Conservation (phyloP, 129 eudicot genomes). For the Chrysanthemum lavandulifolium region DNA sequence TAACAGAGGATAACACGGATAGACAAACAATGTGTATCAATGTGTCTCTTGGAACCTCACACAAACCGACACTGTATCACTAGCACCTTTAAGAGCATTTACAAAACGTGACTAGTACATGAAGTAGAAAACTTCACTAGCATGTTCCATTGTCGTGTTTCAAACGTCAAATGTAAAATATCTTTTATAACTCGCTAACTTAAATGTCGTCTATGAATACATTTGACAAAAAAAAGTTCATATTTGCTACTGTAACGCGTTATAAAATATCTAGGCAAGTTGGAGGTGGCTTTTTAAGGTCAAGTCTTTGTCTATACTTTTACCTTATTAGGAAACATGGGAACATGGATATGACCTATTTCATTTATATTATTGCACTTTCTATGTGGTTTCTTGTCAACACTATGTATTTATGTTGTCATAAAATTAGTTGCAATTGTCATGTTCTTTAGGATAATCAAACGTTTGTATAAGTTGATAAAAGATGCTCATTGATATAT, state of each 20-base stretch:
- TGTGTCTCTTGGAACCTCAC: too few species aligned
- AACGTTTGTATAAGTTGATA: too few species aligned
- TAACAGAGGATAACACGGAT: too few species aligned
- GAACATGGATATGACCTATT: constrained; percentile 17
- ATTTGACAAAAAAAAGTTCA: too few species aligned
- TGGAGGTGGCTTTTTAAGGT: neutral
- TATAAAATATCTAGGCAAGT: constrained; percentile 11
- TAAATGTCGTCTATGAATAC: neutral
- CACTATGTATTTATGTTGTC: constrained; percentile 1
- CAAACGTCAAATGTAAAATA: neutral
- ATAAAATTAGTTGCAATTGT: neutral
- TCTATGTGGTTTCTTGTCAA: neutral
- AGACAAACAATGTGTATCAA: too few species aligned
- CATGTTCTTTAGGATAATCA: too few species aligned
- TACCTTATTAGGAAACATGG: constrained; percentile 1
- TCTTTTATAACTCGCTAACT: neutral
- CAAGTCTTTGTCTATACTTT: constrained; percentile 21
- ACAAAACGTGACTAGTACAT: neutral
- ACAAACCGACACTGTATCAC: neutral
- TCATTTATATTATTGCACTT: neutral
- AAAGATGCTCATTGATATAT: too few species aligned
- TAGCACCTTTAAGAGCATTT: neutral
- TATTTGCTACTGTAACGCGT: neutral
- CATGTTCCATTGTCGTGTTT: neutral
- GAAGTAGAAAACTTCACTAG: neutral